A percentile compares a stretch with the other conserved stretches of the same genome.
Conservation (phyloP, 2,329 filamentous ascomycete species). For the Stylonectria norvegica region DNA sequence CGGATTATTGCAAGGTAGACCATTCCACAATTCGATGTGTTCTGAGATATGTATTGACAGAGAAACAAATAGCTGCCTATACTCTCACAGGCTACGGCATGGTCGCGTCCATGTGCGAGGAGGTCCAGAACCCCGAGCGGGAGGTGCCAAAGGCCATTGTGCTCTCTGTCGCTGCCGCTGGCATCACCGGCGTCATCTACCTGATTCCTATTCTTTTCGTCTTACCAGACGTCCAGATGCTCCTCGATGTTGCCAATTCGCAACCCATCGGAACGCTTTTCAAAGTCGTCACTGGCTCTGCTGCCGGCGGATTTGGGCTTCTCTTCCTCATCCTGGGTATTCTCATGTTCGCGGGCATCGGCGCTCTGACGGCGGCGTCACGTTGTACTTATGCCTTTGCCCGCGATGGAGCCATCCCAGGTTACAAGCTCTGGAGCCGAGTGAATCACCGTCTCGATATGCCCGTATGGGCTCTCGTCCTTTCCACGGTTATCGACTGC, state of each 20-base stretch:
- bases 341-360: constrained; percentile 71
- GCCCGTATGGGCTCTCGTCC: constrained; percentile 64
- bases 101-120: constrained; percentile 54
- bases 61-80: constrained; percentile 33
- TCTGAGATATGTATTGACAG: not conserved
- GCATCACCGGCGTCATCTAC: constrained; percentile 60
- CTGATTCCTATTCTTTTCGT: constrained; percentile 74
- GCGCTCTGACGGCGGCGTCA: constrained; percentile 69
- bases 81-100: constrained; percentile 49
- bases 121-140: constrained; percentile 58
- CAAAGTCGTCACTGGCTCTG: constrained; percentile 70
- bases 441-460: constrained; percentile 66
- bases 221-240: constrained; percentile 61
- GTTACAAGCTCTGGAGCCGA: constrained; percentile 61
- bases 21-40: constrained; percentile 34
- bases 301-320: constrained; percentile 69
- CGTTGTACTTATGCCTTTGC: constrained; percentile 75
- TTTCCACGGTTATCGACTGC: constrained; percentile 67
- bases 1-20: constrained; percentile 48
- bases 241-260: constrained; percentile 64
- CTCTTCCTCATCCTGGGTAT: constrained; percentile 75
- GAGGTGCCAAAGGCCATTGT: constrained; percentile 67
- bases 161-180: constrained; percentile 62
- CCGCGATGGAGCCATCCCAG: constrained; percentile 70
- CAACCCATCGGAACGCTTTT: constrained; percentile 76